Base-by-base conservation (phyloP, 257 asterid species). In the Primulina eburnea region DNA sequence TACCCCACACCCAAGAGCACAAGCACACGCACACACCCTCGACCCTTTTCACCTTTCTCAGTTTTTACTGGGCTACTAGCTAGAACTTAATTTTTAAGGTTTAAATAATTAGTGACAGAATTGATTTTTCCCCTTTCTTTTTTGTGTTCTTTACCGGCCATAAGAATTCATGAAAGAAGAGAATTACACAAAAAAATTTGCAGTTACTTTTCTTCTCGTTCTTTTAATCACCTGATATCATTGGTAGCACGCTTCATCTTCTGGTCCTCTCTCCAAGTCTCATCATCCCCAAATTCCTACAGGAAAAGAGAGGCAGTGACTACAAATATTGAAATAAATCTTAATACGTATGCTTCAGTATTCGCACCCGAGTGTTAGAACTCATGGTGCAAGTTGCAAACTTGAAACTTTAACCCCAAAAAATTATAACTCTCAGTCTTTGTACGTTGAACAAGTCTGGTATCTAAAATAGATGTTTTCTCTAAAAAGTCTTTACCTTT, bases 261-360 rank as follows among this genome's bases (percentile, higher is more conserved):
- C 34, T 63, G 81, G 61, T 76, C 77, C 73, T 56, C 8, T 69
- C 12, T 73, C 80, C 72, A 65, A 50, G 60, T 68, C 69, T 78
- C 82, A 69, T 60, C 78, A 33, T 78, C 80, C 69, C 77, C 86
- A 69, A 70, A 43, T 50, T 80, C 75, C 90, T 85, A 82, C 74
- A 62, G 35, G 59, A 30, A 58, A 47, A 76, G 18, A 2, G 64
- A 50, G 3, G 57, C 8, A 50, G 21, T 10, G 8, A 33, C 18
- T 24, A 43, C 26, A 7, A 62, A 26, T 2, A 67, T 38, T 20
- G 30, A 18, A 60, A 43, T 16, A 40, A 32, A 56, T 6, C 63
- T 47, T 21, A 3, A 37, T 53, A 50, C 16, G 61, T 35, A 9
- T 28, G 70, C 62, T 65, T 60, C 72, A 14, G 35, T 60, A 40